Percentiles rank a stretch among this genome's conserved stretches.
Conservation (phyloP, 371 early-diverging fungal species). For the Saksenaea vasiformis region DNA sequence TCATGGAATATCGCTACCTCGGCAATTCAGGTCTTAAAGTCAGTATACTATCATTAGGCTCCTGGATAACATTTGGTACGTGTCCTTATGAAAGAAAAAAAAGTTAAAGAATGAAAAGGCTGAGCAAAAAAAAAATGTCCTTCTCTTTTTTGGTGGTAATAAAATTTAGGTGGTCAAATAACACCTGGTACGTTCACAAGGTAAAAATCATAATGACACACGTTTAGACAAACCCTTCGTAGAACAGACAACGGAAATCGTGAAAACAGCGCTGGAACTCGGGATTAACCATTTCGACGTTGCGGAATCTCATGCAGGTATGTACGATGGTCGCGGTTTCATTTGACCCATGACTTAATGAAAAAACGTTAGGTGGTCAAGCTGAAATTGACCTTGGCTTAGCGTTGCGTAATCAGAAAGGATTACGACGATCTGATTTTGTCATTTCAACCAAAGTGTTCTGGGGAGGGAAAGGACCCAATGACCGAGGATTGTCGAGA, state of each 20-base stretch:
- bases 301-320: conserved; percentile 71
- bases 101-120: too few relatives aligned
- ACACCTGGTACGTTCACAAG: conserved; percentile 37
- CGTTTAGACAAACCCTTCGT: neutral
- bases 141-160: neutral
- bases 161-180: conserved; percentile 62
- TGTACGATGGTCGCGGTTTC: neutral
- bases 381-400: conserved; percentile 79
- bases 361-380: conserved; percentile 58
- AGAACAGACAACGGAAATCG: conserved; percentile 67
- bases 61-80: conserved; percentile 70
- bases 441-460: conserved; percentile 86
- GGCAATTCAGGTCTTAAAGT: conserved; percentile 84
- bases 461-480: conserved; percentile 82
- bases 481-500: conserved; percentile 81
- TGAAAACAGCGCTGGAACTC: conserved; percentile 71
- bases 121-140: too few relatives aligned
- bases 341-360: neutral
- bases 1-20: conserved; percentile 83
- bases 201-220: neutral
- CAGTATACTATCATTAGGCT: conserved; percentile 42
- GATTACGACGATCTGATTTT: conserved; percentile 71
- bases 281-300: conserved; percentile 89
- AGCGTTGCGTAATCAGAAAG: conserved; percentile 66
- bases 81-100: neutral